These are phyloP conservation scores for Ustilago trichophora DNA, from an alignment of 1,284 basidiomycete species.

Conservation along the genomic window DNA sequence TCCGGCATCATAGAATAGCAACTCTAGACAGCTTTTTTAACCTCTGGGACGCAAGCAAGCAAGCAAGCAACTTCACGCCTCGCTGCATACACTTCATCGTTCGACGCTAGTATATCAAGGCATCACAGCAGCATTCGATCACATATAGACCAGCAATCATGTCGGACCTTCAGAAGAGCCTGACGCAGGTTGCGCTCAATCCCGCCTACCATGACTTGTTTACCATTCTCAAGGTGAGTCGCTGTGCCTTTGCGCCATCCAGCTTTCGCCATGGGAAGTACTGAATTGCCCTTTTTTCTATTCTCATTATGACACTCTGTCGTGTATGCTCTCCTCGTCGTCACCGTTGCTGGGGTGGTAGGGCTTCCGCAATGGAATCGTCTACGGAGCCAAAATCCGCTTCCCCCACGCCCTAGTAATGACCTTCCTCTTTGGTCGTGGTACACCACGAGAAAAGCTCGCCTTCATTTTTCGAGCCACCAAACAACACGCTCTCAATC, in stretches of 20 bases:
- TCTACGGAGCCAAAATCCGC: conserved; percentile 90
- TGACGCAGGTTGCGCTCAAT: conserved; percentile 61
- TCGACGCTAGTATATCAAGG: too few species aligned
- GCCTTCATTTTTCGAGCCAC: conserved; percentile 84
- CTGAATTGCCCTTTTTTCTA: background rate
- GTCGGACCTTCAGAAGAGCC: conserved; percentile 36
- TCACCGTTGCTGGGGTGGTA: background rate
- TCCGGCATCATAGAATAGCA: too few species aligned
- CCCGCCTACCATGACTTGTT: conserved; percentile 89
- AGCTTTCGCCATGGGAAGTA: background rate
- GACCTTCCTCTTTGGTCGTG: conserved; percentile 82
- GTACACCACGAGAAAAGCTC: conserved; percentile 70
- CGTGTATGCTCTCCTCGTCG: background rate
- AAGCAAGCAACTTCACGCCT: too few species aligned
- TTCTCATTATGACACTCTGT: too few species aligned
- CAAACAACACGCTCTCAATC: conserved; percentile 83
- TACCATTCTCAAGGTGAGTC: conserved; percentile 82
- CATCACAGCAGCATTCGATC: too few species aligned
- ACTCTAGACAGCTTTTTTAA: too few species aligned
- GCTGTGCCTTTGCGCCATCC: too few species aligned
- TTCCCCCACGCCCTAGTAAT: conserved; percentile 99
- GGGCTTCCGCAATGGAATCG: conserved; percentile 88
- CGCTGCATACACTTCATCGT: too few species aligned
- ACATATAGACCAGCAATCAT: too few species aligned
- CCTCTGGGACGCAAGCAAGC: too few species aligned